These are phyloP conservation scores for Agastache rugosa DNA, from an alignment of 257 asterid genomes.

Conservation along the genomic window DNA sequence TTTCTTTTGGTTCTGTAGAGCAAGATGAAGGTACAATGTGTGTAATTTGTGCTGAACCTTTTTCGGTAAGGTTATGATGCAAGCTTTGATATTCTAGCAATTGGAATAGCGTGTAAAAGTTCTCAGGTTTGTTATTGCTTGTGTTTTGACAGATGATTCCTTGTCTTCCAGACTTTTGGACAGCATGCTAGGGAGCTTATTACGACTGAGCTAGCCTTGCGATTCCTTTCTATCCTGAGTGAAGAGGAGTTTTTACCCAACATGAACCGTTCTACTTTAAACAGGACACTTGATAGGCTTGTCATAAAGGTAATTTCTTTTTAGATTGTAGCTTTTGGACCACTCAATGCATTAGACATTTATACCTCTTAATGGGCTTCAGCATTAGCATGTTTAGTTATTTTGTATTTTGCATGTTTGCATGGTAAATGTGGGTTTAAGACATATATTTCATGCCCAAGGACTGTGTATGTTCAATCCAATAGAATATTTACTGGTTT, in stretches of 20 bases:
- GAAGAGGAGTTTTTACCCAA: conserved; percentile 95
- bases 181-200: conserved; percentile 99
- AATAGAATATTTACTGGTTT: neutral
- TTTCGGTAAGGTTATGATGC: conserved; percentile 25
- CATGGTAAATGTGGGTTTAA: neutral
- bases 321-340: conserved; percentile 15
- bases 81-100: conserved; percentile 32
- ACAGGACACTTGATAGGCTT: conserved; percentile 75
- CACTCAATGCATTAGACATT: conserved; percentile 16
- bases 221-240: conserved; percentile 90
- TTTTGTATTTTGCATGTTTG: neutral
- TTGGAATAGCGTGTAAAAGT: conserved; percentile 55
- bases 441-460: neutral
- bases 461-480: conserved; percentile 7
- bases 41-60: conserved; percentile 21
- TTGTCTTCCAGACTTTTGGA: conserved; percentile 99
- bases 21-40: conserved; percentile 31
- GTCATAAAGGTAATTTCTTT: conserved; percentile 72
- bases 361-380: conserved; percentile 3
- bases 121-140: conserved; percentile 91
- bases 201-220: conserved; percentile 87
- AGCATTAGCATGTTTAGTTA: conserved; percentile 11
- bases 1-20: conserved; percentile 15
- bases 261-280: conserved; percentile 60
- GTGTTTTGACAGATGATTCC: conserved; percentile 99